Percentiles rank a stretch among this genome's conserved stretches.
phyloP scores from a whole-genome alignment of 192 early-diverging fungal genomes.

The Coemansia sp. region DNA sequence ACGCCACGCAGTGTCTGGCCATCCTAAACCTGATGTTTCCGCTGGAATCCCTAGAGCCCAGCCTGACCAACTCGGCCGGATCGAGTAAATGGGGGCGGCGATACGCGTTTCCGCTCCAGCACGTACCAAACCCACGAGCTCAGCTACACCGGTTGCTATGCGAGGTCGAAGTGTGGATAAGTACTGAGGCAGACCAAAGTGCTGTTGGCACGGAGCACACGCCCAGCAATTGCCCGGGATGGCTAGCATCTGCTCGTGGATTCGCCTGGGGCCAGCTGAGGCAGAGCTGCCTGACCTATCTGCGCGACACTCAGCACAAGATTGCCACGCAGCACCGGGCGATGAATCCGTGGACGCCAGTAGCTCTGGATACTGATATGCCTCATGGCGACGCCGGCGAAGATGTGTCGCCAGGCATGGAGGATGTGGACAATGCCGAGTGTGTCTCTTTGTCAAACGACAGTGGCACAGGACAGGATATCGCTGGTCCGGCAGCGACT shows the following conservation, averaged over 20 bases:
- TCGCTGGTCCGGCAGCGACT: neutral
- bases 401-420: neutral
- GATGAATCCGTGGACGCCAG: constrained; percentile 30
- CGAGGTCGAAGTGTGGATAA: constrained; percentile 48
- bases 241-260: constrained; percentile 31
- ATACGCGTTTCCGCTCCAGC: constrained; percentile 42
- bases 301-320: constrained; percentile 29
- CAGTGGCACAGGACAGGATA: neutral
- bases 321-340: constrained; percentile 25
- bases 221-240: constrained; percentile 31
- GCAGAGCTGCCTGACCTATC: constrained; percentile 39
- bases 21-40: constrained; percentile 55
- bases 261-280: constrained; percentile 45
- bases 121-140: constrained; percentile 41
- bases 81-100: constrained; percentile 12
- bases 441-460: neutral
- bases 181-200: constrained; percentile 11
- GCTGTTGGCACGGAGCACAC: neutral
- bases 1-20: constrained; percentile 29
- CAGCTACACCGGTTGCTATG: constrained; percentile 44
- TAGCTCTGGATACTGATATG: neutral
- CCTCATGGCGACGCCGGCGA: neutral
- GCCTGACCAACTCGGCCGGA: neutral
- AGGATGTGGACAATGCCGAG: neutral
- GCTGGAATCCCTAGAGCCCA: constrained; percentile 12